A percentile compares a stretch with the other conserved stretches of the same genome.
phyloP scores from a whole-genome alignment of 1,284 basidiomycete genomes.

The Sanghuangporus sanghuang region DNA sequence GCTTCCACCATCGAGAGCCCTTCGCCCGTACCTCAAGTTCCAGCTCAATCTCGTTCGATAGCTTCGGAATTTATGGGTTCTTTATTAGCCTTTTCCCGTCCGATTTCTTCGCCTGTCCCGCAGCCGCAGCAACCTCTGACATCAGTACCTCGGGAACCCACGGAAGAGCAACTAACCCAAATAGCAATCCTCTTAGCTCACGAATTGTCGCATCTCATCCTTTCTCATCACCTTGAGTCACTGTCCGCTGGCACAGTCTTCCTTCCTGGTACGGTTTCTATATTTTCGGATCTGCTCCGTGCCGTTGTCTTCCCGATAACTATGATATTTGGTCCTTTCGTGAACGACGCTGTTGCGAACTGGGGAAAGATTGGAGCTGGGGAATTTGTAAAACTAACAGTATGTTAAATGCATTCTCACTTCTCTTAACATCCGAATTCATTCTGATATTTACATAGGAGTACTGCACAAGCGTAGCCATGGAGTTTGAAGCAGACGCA shows the following conservation, averaged over 20 bases:
- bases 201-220: conserved; percentile 81
- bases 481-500: conserved; percentile 88
- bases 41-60: conserved; percentile 28
- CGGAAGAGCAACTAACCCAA: conserved; percentile 73
- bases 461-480: conserved; percentile 65
- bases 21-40: conserved; percentile 21
- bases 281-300: conserved; percentile 77
- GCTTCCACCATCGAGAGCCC: neutral
- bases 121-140: conserved; percentile 40
- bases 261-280: conserved; percentile 73
- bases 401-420: neutral
- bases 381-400: conserved; percentile 63
- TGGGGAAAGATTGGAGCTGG: conserved; percentile 70
- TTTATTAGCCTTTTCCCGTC: conserved; percentile 31
- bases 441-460: conserved; percentile 27
- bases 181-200: conserved; percentile 85
- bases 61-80: conserved; percentile 45
- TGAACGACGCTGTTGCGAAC: conserved; percentile 85
- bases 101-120: conserved; percentile 29
- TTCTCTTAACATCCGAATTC: conserved; percentile 25
- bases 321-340: conserved; percentile 84
- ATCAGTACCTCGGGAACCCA: conserved; percentile 58
- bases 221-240: conserved; percentile 87
- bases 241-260: conserved; percentile 78
- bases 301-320: conserved; percentile 85